A percentile compares a stretch with the other conserved stretches of the same genome.
These are phyloP conservation scores for Periconia macrospinosa DNA, from an alignment of 2,329 filamentous ascomycete species.

Conservation along the genomic window DNA sequence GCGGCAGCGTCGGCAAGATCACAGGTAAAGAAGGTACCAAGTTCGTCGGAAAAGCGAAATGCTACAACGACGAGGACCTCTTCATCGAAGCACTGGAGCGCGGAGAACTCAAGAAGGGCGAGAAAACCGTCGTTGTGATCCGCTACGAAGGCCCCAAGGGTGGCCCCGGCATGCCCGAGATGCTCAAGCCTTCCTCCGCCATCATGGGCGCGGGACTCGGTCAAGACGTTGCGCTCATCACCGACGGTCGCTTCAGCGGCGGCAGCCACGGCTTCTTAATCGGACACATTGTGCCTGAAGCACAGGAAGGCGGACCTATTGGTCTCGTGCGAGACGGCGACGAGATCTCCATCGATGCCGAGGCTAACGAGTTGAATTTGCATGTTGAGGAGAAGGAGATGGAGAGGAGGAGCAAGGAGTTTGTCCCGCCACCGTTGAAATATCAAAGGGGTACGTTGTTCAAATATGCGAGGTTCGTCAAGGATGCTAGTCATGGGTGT, in stretches of 20 bases:
- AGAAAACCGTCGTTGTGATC: conserved; percentile 77
- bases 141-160: conserved; percentile 75
- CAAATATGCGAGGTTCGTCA: conserved; percentile 60
- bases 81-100: conserved; percentile 69
- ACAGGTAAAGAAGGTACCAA: conserved; percentile 72
- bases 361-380: conserved; percentile 67
- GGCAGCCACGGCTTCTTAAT: conserved; percentile 86
- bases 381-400: conserved; percentile 67
- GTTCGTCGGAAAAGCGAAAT: conserved; percentile 70
- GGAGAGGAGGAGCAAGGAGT: conserved; percentile 53
- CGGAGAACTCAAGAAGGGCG: conserved; percentile 71
- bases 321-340: conserved; percentile 82
- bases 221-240: conserved; percentile 73
- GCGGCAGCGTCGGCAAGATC: conserved; percentile 73
- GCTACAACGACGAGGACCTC: conserved; percentile 70
- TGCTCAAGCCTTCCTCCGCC: conserved; percentile 71
- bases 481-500: conserved; percentile 61
- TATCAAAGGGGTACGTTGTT: conserved; percentile 62
- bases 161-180: conserved; percentile 74
- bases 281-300: conserved; percentile 85
- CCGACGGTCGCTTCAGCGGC: conserved; percentile 76
- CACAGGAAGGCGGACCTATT: conserved; percentile 82
- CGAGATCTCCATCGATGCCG: conserved; percentile 78
- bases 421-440: conserved; percentile 57
- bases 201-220: conserved; percentile 75